Evolutionary conservation across 75 land plant species (phyloP), one percentile per base, ranked within the genome.

Genomic region (Ceratopteris richardii): DNA sequence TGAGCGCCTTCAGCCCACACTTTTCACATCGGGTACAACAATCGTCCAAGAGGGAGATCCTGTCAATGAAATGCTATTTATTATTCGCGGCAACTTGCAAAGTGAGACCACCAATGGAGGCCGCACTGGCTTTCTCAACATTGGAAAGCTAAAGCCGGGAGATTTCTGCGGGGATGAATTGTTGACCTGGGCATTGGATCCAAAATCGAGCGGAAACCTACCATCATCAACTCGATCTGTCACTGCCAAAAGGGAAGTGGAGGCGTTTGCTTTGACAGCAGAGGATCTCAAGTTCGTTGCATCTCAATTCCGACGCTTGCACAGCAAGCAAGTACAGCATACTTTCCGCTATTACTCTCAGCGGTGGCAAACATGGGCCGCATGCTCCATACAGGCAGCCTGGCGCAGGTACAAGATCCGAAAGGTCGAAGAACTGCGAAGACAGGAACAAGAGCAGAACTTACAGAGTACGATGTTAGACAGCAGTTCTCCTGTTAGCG

Each of bases 101-200:
- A 90, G 96, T 66, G 80, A 76, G 55, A 87, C 96, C 16, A 90
- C 92, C 20, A 81, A 84, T 57, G 92, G 96, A 37, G 92, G 96
- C 0, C 66, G 88, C 30, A 84, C 77, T 20, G 92, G 96, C 10
- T 90, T 87, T 57, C 77, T 80, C 58, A 87, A 84, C 66, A 50
- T 57, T 7, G 63, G 74, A n/a, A 14, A 47, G 23, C 72, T 86
- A 0, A 69, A 71, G 63, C 82, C 80, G 46, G 96, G 96, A 0
- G 85, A 76, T 40, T 90, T 81, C 52, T 89, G 90, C 50, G 90
- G 90, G 6, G 90, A 86, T 64, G 95, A 86, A 55, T 82, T 89
- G 11, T 66, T 90, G 23, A 83, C 92, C 0, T 90, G 92, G 96
- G 96, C 92, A 2, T 51, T 90, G 25, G 86, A 87, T 64, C 92